Base-by-base conservation (phyloP, 2,329 filamentous ascomycete species). In the Sporothrix inflata region DNA sequence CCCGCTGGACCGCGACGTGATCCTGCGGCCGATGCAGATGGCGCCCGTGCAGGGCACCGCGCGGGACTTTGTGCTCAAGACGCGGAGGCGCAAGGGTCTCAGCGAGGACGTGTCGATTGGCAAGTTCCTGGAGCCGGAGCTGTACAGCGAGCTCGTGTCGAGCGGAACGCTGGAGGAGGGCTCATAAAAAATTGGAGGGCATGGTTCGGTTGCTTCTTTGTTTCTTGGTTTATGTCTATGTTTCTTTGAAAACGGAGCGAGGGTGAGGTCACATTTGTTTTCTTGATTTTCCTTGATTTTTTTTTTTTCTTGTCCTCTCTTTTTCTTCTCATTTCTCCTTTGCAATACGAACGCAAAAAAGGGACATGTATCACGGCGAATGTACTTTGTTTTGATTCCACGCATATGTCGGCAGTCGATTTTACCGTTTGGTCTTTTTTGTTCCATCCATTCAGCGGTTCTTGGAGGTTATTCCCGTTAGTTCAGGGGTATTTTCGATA, bases 41-140 rank as follows among this genome's bases (percentile, higher is more conserved):
- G 96, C 96, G 1, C 88, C 88, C 70, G 92, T 93, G 69, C 94
- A 97, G 84, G 94, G 93, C 27, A 97, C 94, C 66, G 96, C 96
- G 0, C 87, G 96, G 74, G 96, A 99, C 81, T 98, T 99, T 82
- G 94, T 98, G 70, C 87, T 98, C 74, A 99, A 99, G 88, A 99
- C 96, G 11, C 88, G 96, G 76, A 86, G 94, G 78, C 89, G 96
- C 76, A 99, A 99, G 87, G 96, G 96, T 1, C 82, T 99, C 74
- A 95, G 93, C 74, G 96, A 98, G 84, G 96, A 98, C 81, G 94
- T 98, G 53, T 95, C 92, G 40, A 94, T 98, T 71, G 94, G 94
- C 81, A 98, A 97, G 79, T 99, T 98, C 83, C 84, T 99, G 75
- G 96, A 99, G 84, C 93, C 94, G 1, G 96, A 98, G 81, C 89